Evolutionary conservation across 106 monocot genomes (phyloP).

Genomic region (Cymbidium sinense): DNA sequence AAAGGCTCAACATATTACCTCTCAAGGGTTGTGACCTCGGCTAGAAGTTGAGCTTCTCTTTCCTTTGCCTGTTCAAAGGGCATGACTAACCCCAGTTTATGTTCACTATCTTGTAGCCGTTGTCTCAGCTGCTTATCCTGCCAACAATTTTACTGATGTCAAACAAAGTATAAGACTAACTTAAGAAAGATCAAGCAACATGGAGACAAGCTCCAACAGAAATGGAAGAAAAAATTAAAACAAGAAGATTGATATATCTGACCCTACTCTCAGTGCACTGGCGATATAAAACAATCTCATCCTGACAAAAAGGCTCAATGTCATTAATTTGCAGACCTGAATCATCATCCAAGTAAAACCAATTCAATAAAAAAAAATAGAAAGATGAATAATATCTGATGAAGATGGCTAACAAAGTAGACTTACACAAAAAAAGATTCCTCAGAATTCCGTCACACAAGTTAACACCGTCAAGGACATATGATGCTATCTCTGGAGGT

Average conservation of each 20-base stretch:
- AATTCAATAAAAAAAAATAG: neutral
- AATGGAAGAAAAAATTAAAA: neutral
- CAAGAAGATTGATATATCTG: slow-evolving; percentile 7
- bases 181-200: neutral
- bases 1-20: slow-evolving; percentile 45
- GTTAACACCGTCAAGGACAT: slow-evolving; percentile 92
- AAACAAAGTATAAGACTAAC: neutral
- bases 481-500: slow-evolving; percentile 88
- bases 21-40: slow-evolving; percentile 70
- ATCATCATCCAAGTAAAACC: neutral
- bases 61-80: slow-evolving; percentile 82
- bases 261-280: slow-evolving; percentile 93
- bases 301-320: slow-evolving; percentile 97
- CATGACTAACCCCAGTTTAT: slow-evolving; percentile 77
- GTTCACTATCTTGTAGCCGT: slow-evolving; percentile 76
- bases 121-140: slow-evolving; percentile 75
- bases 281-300: slow-evolving; percentile 89
- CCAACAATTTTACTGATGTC: neutral
- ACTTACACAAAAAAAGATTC: slow-evolving; percentile 92
- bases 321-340: slow-evolving; percentile 96
- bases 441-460: slow-evolving; percentile 85
- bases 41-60: slow-evolving; percentile 77
- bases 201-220: neutral
- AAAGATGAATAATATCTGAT: neutral
- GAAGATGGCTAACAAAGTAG: neutral